phyloP scores from a whole-genome alignment of 768 basidiomycete species.

The Symmetrospora coprosmae region DNA sequence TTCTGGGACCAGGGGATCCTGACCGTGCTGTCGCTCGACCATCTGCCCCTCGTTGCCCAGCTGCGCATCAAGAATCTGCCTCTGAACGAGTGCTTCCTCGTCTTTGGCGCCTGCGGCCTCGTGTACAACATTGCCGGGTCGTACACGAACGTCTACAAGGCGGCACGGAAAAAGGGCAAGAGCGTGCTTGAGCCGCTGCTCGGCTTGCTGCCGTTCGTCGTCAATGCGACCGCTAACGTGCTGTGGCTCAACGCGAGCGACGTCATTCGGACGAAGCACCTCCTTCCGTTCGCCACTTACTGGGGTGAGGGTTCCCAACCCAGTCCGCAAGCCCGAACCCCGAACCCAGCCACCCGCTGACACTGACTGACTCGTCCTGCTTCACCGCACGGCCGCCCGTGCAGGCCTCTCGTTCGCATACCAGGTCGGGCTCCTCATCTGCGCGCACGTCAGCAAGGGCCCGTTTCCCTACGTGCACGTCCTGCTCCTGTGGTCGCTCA shows the following conservation, averaged over 20 bases:
- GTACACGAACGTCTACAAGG: slow-evolving; percentile 65
- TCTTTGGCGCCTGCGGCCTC: slow-evolving; percentile 55
- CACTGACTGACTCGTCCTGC: not conserved
- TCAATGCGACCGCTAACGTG: slow-evolving; percentile 57
- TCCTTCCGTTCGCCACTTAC: slow-evolving; percentile 74
- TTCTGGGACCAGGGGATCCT: slow-evolving; percentile 67
- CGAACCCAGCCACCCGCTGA: slow-evolving; percentile 42
- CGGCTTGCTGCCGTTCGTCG: slow-evolving; percentile 63
- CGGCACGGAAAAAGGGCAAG: slow-evolving; percentile 42
- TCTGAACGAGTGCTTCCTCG: slow-evolving; percentile 77
- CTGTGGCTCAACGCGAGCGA: slow-evolving; percentile 55
- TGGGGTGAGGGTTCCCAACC: slow-evolving; percentile 72
- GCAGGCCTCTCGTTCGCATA: slow-evolving; percentile 38
- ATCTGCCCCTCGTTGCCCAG: slow-evolving; percentile 45
- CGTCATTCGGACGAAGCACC: slow-evolving; percentile 56
- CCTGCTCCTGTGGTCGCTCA: slow-evolving; percentile 66
- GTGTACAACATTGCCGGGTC: slow-evolving; percentile 61
- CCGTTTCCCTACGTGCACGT: slow-evolving; percentile 76
- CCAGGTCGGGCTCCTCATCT: slow-evolving; percentile 76
- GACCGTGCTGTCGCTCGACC: slow-evolving; percentile 42
- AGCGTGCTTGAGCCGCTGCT: slow-evolving; percentile 47
- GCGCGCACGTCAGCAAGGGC: slow-evolving; percentile 74
- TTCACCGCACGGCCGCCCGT: not conserved
- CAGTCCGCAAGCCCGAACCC: no score
- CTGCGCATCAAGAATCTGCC: slow-evolving; percentile 52